phyloP scores from a whole-genome alignment of 176 grass and related monocot genomes.

The Carex cristatella region DNA sequence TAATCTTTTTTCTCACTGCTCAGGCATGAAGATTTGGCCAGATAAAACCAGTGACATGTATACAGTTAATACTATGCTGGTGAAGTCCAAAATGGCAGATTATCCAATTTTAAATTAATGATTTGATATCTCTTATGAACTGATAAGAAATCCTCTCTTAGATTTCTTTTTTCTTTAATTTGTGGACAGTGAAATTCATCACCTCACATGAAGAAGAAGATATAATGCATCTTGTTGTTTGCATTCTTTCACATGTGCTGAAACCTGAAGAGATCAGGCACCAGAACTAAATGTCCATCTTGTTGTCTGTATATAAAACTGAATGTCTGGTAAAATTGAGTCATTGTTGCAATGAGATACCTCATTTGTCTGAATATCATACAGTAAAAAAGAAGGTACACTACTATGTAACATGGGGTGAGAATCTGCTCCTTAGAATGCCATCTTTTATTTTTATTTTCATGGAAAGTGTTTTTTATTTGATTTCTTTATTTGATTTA shows the following conservation, averaged over 20 bases:
- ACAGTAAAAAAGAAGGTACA: not conserved
- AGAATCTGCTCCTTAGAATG: too few species aligned
- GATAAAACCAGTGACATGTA: conserved; percentile 1
- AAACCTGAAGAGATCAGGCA: conserved; percentile 36
- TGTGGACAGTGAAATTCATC: conserved; percentile 41
- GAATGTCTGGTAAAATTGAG: not conserved
- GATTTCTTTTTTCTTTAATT: not conserved
- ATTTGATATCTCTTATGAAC: not conserved
- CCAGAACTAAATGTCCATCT: conserved; percentile 7
- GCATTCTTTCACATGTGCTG: conserved; percentile 61
- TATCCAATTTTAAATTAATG: not conserved
- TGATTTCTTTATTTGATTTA: too few species aligned
- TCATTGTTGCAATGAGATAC: not conserved
- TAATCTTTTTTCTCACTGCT: not conserved
- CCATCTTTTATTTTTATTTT: too few species aligned
- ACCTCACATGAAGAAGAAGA: conserved; percentile 66
- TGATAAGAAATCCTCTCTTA: not conserved
- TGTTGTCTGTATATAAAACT: not conserved
- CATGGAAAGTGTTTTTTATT: too few species aligned
- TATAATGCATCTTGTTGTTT: conserved; percentile 45
- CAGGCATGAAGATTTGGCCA: not conserved
- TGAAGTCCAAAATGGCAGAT: not conserved
- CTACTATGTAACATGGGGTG: not conserved
- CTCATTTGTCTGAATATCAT: not conserved
- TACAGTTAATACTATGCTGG: not conserved